These are phyloP conservation scores for Calamus simplicifolius DNA, from an alignment of 176 grass and related monocot genomes.

Conservation along the genomic window DNA sequence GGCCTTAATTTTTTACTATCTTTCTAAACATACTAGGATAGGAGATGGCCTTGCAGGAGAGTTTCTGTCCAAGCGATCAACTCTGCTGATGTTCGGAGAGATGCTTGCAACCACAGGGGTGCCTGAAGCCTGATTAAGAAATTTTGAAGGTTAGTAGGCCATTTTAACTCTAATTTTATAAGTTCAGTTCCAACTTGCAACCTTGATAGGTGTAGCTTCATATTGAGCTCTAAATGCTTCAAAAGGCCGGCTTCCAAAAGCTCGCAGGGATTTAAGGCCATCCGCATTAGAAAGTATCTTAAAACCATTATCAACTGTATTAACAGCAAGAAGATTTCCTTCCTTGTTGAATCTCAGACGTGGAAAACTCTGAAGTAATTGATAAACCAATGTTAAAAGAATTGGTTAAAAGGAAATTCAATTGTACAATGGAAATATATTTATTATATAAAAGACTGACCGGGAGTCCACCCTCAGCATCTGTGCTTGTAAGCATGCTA, in stretches of 20 bases:
- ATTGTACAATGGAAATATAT: no score
- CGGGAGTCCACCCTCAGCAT: conserved; percentile 73
- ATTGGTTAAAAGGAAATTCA: no score
- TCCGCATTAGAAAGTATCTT: conserved; percentile 93
- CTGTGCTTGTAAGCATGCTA: conserved; percentile 70
- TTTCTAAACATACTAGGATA: conserved; percentile 50
- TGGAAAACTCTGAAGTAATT: conserved; percentile 49
- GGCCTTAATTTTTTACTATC: background rate
- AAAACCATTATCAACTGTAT: conserved; percentile 78
- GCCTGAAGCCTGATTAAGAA: conserved; percentile 52
- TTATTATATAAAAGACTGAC: conserved; percentile 29
- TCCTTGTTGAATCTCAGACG: conserved; percentile 95
- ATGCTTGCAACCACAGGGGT: conserved; percentile 71
- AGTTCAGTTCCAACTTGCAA: background rate
- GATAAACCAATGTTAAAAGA: conserved; percentile 2
- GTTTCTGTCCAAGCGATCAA: conserved; percentile 76
- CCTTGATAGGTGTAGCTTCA: conserved; percentile 88
- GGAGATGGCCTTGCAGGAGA: conserved; percentile 88
- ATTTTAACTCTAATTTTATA: no score
- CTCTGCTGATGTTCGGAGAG: conserved; percentile 64
- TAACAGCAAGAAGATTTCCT: conserved; percentile 94
- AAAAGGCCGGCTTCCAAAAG: conserved; percentile 41
- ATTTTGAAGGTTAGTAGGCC: conserved; percentile 16
- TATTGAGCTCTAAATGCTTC: conserved; percentile 73
- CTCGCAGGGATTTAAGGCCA: conserved; percentile 57